phyloP scores from a whole-genome alignment of 345 rosid species.

The Eucalyptus regnans region DNA sequence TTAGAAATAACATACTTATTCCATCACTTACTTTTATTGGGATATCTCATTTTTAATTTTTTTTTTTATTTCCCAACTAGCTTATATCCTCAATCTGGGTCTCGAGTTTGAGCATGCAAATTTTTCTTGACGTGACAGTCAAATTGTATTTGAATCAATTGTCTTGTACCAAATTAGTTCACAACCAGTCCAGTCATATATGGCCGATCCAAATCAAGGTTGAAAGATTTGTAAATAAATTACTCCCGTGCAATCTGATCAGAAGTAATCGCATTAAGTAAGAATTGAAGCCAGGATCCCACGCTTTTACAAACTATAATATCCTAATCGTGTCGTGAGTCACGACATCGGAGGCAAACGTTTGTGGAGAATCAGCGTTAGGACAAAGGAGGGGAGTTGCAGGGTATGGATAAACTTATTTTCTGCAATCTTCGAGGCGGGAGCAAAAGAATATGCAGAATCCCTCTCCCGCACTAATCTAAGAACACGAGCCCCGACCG shows the following conservation, averaged over 20 bases:
- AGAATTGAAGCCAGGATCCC: background rate
- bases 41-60: background rate
- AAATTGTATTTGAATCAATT: background rate
- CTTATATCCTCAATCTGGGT: rapidly evolving
- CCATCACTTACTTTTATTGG: background rate
- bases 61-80: background rate
- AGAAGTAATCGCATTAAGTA: background rate
- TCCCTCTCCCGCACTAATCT: background rate
- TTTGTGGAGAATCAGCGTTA: background rate
- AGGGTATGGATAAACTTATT: background rate
- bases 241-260: rapidly evolving
- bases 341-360: background rate
- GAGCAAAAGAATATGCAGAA: background rate
- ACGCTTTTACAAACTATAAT: background rate
- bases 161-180: rapidly evolving
- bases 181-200: rapidly evolving
- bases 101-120: background rate
- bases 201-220: background rate
- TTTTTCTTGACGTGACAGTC: rapidly evolving
- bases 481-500: background rate
- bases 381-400: background rate
- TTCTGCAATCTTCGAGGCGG: background rate
- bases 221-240: background rate
- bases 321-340: background rate
- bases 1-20: background rate